Percentiles rank a stretch among this genome's conserved stretches.
Evolutionary conservation across 2,329 filamentous ascomycete species (phyloP).

Genomic region (Cercospora sojina): DNA sequence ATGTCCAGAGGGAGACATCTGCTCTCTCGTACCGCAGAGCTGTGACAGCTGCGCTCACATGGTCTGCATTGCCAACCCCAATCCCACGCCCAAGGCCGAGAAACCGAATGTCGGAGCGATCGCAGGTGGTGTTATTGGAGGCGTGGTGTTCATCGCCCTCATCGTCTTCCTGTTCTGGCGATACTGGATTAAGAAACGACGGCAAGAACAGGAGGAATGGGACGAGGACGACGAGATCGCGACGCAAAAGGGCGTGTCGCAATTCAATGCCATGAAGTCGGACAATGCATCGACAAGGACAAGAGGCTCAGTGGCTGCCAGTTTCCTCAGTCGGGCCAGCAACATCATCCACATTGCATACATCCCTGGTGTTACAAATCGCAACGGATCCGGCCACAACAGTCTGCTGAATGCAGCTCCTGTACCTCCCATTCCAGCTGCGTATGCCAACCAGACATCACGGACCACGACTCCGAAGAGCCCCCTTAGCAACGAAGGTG

Average conservation of each 20-base stretch:
- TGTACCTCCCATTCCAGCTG: constrained; percentile 81
- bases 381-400: constrained; percentile 65
- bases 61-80: constrained; percentile 52
- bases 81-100: constrained; percentile 37
- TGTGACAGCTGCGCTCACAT: constrained; percentile 62
- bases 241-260: constrained; percentile 54
- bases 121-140: constrained; percentile 86
- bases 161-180: constrained; percentile 80
- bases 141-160: constrained; percentile 70
- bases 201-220: constrained; percentile 58
- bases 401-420: constrained; percentile 57
- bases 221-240: constrained; percentile 55
- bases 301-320: constrained; percentile 82
- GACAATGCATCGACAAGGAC: constrained; percentile 80
- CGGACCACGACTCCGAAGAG: constrained; percentile 55
- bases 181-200: constrained; percentile 79
- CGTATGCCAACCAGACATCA: constrained; percentile 37
- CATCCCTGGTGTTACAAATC: constrained; percentile 86
- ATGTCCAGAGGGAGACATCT: constrained; percentile 57
- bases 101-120: constrained; percentile 78
- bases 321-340: constrained; percentile 89
- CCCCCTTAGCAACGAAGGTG: constrained; percentile 55
- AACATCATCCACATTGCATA: constrained; percentile 99
- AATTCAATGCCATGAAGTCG: constrained; percentile 56
- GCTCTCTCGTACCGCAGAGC: constrained; percentile 58